A percentile compares a stretch with the other conserved stretches of the same genome.
Evolutionary conservation across 306 rosid genomes (phyloP).

Genomic region (Purshia tridentata): DNA sequence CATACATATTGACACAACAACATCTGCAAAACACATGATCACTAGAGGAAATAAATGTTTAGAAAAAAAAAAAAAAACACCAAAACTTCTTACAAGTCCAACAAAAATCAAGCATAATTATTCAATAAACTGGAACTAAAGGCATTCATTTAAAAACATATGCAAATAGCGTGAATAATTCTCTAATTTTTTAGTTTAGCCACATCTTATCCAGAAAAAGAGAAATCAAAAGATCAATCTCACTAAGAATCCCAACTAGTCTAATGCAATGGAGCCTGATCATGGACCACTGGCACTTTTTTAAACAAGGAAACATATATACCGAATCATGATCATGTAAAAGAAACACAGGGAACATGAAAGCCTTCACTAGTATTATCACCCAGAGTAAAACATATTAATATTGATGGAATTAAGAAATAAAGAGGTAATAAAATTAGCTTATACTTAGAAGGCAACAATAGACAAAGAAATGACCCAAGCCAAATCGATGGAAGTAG

Average conservation of each 20-base stretch:
- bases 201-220: too few species aligned
- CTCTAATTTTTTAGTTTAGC: not conserved
- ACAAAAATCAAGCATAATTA: not conserved
- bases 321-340: not conserved
- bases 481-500: not conserved
- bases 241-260: too few species aligned
- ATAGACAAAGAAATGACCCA: too few species aligned
- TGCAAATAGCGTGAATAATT: not conserved
- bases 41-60: not conserved
- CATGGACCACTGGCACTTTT: too few species aligned
- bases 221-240: too few species aligned
- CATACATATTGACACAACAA: not conserved
- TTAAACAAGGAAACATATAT: too few species aligned
- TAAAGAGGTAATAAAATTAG: too few species aligned
- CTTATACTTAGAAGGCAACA: not conserved
- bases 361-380: not conserved
- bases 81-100: too few species aligned
- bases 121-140: not conserved
- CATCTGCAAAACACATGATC: not conserved
- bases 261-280: too few species aligned
- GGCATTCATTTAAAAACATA: not conserved
- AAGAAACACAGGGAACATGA: not conserved
- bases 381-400: not conserved
- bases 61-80: too few species aligned
- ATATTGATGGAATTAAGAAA: not conserved